Conservation (phyloP, 176 grass and related monocot species). For the Saccharum officinarum region DNA sequence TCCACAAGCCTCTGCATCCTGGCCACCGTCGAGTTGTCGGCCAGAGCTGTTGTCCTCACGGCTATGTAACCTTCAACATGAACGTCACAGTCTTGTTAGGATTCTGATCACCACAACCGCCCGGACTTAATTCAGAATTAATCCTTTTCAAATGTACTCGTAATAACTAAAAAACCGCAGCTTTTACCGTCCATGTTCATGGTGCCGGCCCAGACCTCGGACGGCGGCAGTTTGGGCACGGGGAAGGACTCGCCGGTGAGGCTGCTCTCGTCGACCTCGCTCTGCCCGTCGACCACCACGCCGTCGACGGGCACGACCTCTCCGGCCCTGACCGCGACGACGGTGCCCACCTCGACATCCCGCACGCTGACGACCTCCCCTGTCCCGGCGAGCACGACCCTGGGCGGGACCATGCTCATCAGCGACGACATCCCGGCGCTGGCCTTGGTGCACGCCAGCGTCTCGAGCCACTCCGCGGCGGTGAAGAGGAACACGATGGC, state of each 20-base stretch:
- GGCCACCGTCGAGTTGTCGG: constrained; percentile 69
- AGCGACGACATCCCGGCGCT: constrained; percentile 55
- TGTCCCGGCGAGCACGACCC: constrained; percentile 45
- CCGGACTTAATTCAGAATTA: too few relatives aligned
- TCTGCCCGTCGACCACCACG: constrained; percentile 56
- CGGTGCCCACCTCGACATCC: constrained; percentile 31
- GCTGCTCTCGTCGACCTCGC: constrained; percentile 75
- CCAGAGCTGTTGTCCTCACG: constrained; percentile 51
- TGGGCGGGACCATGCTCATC: constrained; percentile 54
- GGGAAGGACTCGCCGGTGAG: constrained; percentile 88
- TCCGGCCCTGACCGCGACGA: constrained; percentile 60
- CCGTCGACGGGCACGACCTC: constrained; percentile 74
- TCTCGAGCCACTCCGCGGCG: constrained; percentile 76
- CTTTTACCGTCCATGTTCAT: constrained; percentile 56
- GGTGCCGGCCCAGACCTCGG: constrained; percentile 78
- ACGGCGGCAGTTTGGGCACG: constrained; percentile 43
- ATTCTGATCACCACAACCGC: too few relatives aligned
- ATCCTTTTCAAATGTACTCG: too few relatives aligned
- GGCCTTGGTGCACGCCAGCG: constrained; percentile 57
- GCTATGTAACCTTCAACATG: constrained; percentile 37
- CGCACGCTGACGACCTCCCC: constrained; percentile 42
- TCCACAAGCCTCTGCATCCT: constrained; percentile 84
- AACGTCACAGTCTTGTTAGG: too few relatives aligned
- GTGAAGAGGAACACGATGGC: constrained; percentile 86
- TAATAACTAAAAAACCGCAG: too few relatives aligned